Base-by-base conservation (phyloP, 371 early-diverging fungal genomes). In the Blastocladiella emersonii region DNA sequence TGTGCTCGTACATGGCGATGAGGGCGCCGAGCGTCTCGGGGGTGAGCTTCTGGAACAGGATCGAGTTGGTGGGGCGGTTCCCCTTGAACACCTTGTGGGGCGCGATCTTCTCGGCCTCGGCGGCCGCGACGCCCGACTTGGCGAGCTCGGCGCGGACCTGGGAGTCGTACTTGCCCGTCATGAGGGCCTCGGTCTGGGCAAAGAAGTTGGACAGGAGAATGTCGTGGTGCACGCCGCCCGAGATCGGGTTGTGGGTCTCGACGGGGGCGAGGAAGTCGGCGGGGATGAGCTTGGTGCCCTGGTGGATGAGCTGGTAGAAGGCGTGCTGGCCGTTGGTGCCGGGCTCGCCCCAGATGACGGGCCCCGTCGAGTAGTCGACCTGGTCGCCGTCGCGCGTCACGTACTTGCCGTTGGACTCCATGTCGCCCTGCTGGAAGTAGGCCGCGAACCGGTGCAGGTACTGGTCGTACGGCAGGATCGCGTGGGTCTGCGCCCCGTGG, bases 241-340 rank as follows among this genome's bases (percentile, higher is more conserved):
- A 70, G 65, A 94, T 81, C 25, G 95, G 92, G 77, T 94, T 93
- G 64, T 86, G 88, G 23, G 92, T 82, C 68, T 85, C 84, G 13
- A 94, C 82, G 43, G 97, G 94, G 55, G 97, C 92, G 62, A 99
- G 72, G 78, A 99, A 95, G 74, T 99, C 99, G 71, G 84, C 82
- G 37, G 98, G 95, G 61, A 97, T 87, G 48, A 95, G 69, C 74
- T 94, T 90, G 49, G 98, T 97, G 59, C 98, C 98, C 80, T 99
- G 99, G 74, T 99, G 99, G 65, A 98, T 92, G 65, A 98, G 79
- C 77, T 99, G 99, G 75, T 98, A 99, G 80, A 98, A 99, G 27
- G 99, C 98, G 69, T 99, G 99, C 76, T 99, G 99, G 61, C 93
- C 94, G 76, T 98, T 95, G 69, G 99, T 99, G 51, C 99, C 99